A percentile compares a stretch with the other conserved stretches of the same genome.
Conservation (phyloP, 164 flowering plant genomes). For the Paratinospora sagittata region DNA sequence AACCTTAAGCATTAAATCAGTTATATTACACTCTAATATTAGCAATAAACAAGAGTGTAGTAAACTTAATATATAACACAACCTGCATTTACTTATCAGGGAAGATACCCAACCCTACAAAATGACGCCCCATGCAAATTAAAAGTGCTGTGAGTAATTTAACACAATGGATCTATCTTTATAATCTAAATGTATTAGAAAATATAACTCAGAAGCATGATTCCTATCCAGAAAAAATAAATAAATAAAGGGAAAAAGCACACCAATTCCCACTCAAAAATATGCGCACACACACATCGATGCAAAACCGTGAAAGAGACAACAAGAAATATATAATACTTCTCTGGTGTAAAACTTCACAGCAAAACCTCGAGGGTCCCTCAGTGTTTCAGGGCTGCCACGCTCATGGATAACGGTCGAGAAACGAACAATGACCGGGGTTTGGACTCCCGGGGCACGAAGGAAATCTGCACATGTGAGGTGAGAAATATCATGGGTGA, state of each 20-base stretch:
- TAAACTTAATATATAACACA: not conserved
- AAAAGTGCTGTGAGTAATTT: too few relatives aligned
- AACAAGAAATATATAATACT: constrained; percentile 28
- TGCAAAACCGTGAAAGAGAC: not conserved
- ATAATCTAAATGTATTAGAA: too few relatives aligned
- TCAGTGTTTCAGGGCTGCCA: constrained; percentile 96
- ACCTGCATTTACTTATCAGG: not conserved
- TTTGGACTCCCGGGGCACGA: constrained; percentile 97
- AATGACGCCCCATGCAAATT: not conserved
- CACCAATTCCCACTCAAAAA: too few relatives aligned
- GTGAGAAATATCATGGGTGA: constrained; percentile 82
- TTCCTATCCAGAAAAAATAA: too few relatives aligned
- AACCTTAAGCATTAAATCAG: not conserved
- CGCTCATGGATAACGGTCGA: constrained; percentile 96
- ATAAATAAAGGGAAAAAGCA: too few relatives aligned
- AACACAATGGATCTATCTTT: too few relatives aligned
- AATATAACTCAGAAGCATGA: too few relatives aligned
- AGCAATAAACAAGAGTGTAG: not conserved
- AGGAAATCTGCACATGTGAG: constrained; percentile 96
- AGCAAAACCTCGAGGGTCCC: constrained; percentile 91
- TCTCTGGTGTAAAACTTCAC: constrained; percentile 92
- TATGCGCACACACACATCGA: too few relatives aligned
- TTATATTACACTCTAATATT: not conserved
- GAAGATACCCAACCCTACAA: not conserved
- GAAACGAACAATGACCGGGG: constrained; percentile 88